These are phyloP conservation scores for Alternaria tenuissima DNA, from an alignment of 2,329 filamentous ascomycete genomes.

Conservation along the genomic window DNA sequence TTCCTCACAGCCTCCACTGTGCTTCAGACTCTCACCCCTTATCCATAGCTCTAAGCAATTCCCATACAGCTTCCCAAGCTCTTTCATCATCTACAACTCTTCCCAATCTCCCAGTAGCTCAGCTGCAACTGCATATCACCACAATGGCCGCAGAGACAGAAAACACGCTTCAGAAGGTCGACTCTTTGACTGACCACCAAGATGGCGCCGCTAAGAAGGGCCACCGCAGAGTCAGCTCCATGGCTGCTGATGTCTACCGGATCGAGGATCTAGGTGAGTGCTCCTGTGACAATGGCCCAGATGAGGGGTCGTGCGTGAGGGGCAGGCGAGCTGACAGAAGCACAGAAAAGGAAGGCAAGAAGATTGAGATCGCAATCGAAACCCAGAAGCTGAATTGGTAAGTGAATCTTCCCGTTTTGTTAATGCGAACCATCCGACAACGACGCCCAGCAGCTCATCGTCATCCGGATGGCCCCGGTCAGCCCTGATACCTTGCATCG, in stretches of 20 bases:
- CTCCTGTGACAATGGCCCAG: constrained; percentile 16
- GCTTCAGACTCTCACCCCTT: constrained; percentile 24
- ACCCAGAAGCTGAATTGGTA: constrained; percentile 91
- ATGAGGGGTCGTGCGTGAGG: constrained; percentile 32
- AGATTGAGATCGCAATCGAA: constrained; percentile 78
- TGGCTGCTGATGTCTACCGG: constrained; percentile 76
- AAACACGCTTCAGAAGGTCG: constrained; percentile 79
- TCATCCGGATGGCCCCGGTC: constrained; percentile 18
- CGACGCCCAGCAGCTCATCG: constrained; percentile 7
- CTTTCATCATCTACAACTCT: constrained; percentile 19
- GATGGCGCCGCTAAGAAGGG: constrained; percentile 70
- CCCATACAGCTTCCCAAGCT: constrained; percentile 24
- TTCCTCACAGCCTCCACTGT: constrained; percentile 37
- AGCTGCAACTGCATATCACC: constrained; percentile 19
- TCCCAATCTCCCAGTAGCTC: constrained; percentile 14
- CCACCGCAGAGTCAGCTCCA: constrained; percentile 76
- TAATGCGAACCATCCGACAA: background rate
- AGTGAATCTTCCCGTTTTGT: constrained; percentile 44
- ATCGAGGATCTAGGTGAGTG: constrained; percentile 84
- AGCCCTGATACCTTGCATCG: constrained; percentile 1
- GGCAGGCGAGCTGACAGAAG: constrained; percentile 45
- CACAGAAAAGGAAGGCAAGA: constrained; percentile 75
- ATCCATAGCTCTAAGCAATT: constrained; percentile 13
- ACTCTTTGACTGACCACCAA: constrained; percentile 81
- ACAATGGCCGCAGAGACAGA: constrained; percentile 63